phyloP scores from a whole-genome alignment of 257 asterid species.

The Ehretia macrophylla region DNA sequence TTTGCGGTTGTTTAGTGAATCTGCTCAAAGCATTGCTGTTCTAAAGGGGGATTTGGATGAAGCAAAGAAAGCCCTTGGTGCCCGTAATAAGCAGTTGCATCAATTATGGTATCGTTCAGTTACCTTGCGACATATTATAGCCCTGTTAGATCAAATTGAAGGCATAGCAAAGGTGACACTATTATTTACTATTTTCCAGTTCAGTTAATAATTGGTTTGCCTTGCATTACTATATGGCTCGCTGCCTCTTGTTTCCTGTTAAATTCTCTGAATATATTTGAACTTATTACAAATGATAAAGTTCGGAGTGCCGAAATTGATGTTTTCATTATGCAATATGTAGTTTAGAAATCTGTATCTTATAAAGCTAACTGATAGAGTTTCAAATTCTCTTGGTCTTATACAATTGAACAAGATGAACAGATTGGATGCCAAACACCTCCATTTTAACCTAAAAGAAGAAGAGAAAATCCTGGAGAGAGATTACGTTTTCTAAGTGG shows the following conservation, averaged over 20 bases:
- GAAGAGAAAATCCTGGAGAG: too few species aligned
- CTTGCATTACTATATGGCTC: conserved; percentile 4
- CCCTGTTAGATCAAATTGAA: conserved; percentile 96
- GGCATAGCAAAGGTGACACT: conserved; percentile 87
- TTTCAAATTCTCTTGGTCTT: too few species aligned
- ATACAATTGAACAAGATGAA: too few species aligned
- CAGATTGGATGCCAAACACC: too few species aligned
- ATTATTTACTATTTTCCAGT: conserved; percentile 14
- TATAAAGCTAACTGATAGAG: too few species aligned
- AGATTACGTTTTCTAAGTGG: too few species aligned
- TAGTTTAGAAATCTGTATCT: too few species aligned
- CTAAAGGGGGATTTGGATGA: conserved; percentile 80
- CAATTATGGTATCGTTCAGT: conserved; percentile 98
- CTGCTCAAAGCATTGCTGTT: conserved; percentile 79
- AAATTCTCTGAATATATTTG: too few species aligned
- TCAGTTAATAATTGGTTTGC: neutral
- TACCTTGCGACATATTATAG: conserved; percentile 90
- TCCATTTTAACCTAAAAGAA: too few species aligned
- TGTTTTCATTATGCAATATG: neutral
- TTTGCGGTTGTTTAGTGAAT: conserved; percentile 91
- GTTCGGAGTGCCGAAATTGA: too few species aligned
- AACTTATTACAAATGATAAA: too few species aligned
- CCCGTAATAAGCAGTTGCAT: conserved; percentile 92
- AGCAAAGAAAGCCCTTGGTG: conserved; percentile 85
- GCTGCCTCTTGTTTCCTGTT: neutral